Percentiles rank a stretch among this genome's conserved stretches.
Evolutionary conservation across 352 stramenopile species (phyloP).

Genomic region (Pythium insidiosum): DNA sequence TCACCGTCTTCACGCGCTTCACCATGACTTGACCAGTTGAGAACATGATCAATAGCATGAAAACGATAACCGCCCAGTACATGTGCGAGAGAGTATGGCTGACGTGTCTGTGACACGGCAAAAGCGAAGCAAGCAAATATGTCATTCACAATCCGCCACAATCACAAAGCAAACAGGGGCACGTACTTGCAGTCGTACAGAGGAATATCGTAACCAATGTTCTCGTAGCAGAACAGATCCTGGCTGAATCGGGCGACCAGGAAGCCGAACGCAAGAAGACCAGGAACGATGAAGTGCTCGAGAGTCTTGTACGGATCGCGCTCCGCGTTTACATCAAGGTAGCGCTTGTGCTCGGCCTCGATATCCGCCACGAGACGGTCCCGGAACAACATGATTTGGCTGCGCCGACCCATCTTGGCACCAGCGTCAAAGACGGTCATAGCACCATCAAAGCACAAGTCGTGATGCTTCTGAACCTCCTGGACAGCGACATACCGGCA

Average conservation of each 20-base stretch:
- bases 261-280: slow-evolving; percentile 83
- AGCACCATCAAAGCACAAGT: slow-evolving; percentile 64
- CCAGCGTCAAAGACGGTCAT: slow-evolving; percentile 91
- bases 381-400: slow-evolving; percentile 86
- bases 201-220: slow-evolving; percentile 81
- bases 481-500: slow-evolving; percentile 86
- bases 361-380: slow-evolving; percentile 85
- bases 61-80: slow-evolving; percentile 85
- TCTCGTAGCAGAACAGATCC: slow-evolving; percentile 78
- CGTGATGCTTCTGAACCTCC: slow-evolving; percentile 88
- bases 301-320: slow-evolving; percentile 94
- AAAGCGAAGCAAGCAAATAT: slow-evolving; percentile 5
- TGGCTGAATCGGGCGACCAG: slow-evolving; percentile 86
- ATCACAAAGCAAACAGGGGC: no score
- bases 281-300: slow-evolving; percentile 92
- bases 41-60: slow-evolving; percentile 80
- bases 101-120: slow-evolving; percentile 46
- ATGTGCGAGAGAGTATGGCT: slow-evolving; percentile 79
- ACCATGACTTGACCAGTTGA: slow-evolving; percentile 84
- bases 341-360: slow-evolving; percentile 84
- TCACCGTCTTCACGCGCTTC: background rate
- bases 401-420: slow-evolving; percentile 92
- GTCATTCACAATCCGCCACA: no score
- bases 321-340: slow-evolving; percentile 91
- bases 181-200: slow-evolving; percentile 89